Evolutionary conservation across 352 stramenopile species (phyloP).

Genomic region (Peronosclerospora sorghi): DNA sequence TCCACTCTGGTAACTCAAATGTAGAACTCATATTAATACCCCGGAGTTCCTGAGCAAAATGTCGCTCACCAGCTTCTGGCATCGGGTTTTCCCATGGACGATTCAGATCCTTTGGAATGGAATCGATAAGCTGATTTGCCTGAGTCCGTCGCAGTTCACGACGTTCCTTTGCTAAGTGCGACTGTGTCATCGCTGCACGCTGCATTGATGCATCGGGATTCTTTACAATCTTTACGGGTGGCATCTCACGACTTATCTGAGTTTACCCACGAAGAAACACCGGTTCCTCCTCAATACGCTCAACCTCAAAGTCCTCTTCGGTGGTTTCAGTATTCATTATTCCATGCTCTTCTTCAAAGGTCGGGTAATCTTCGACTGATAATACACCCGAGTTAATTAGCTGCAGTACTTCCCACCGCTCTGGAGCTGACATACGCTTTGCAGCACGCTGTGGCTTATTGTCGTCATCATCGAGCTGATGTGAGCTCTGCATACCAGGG

Average conservation of each 20-base stretch:
- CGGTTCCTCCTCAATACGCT: conserved; percentile 95
- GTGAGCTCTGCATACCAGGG: conserved; percentile 62
- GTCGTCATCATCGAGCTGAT: conserved; percentile 56
- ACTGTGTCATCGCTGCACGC: conserved; percentile 94
- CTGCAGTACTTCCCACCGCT: conserved; percentile 96
- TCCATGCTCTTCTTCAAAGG: conserved; percentile 91
- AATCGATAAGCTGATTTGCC: conserved; percentile 93
- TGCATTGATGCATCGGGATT: conserved; percentile 98
- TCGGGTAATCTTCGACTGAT: conserved; percentile 96
- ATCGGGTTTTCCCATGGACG: conserved; percentile 98
- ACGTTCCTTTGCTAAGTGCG: conserved; percentile 94
- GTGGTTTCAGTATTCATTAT: conserved; percentile 73
- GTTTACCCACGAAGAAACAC: conserved; percentile 95
- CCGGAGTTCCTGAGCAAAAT: conserved; percentile 95
- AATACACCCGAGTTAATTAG: conserved; percentile 97
- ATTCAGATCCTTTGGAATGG: conserved; percentile 98
- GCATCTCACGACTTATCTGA: conserved; percentile 82
- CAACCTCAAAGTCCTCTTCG: conserved; percentile 87
- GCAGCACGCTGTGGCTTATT: conserved; percentile 53
- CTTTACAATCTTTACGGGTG: conserved; percentile 97
- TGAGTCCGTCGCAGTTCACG: conserved; percentile 95
- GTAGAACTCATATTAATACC: conserved; percentile 86
- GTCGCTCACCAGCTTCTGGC: conserved; percentile 92
- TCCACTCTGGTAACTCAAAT: conserved; percentile 94
- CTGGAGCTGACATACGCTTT: conserved; percentile 91